Percentiles rank a stretch among this genome's conserved stretches.
These are phyloP conservation scores for Globisporangium rhizosaccharum DNA, from an alignment of 352 stramenopile genomes.

Conservation along the genomic window DNA sequence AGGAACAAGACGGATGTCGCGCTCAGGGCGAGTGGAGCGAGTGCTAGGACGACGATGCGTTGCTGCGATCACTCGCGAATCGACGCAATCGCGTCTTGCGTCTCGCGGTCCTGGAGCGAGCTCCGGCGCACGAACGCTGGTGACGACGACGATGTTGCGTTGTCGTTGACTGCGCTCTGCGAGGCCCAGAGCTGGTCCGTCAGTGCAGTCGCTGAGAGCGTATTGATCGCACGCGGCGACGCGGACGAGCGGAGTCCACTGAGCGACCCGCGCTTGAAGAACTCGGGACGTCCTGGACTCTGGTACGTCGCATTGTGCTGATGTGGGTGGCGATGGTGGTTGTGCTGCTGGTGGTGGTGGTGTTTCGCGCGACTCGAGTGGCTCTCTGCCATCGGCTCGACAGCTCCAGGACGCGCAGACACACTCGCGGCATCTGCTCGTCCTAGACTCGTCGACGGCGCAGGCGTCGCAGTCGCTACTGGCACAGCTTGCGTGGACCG, in stretches of 20 bases:
- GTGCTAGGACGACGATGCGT: too few relatives aligned
- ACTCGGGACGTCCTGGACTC: not conserved
- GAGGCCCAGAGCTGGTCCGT: conserved; percentile 7
- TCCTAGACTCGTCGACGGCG: too few relatives aligned
- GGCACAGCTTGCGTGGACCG: too few relatives aligned
- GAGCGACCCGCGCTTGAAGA: conserved; percentile 1
- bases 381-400: too few relatives aligned
- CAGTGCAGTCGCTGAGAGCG: not conserved
- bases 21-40: too few relatives aligned
- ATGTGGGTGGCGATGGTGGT: not conserved
- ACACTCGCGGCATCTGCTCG: too few relatives aligned
- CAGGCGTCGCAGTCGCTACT: too few relatives aligned
- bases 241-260: not conserved
- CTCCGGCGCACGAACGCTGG: not conserved
- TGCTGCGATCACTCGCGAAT: too few relatives aligned
- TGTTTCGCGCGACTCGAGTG: not conserved
- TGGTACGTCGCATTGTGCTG: not conserved
- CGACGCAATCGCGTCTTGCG: too few relatives aligned
- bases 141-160: not conserved
- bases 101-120: not conserved
- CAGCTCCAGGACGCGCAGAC: too few relatives aligned
- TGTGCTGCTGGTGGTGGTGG: not conserved
- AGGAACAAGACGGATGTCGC: too few relatives aligned
- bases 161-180: too few relatives aligned
- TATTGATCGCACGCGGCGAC: not conserved